These are phyloP conservation scores for Microthlaspi erraticum DNA, from an alignment of 345 rosid species.

Conservation along the genomic window DNA sequence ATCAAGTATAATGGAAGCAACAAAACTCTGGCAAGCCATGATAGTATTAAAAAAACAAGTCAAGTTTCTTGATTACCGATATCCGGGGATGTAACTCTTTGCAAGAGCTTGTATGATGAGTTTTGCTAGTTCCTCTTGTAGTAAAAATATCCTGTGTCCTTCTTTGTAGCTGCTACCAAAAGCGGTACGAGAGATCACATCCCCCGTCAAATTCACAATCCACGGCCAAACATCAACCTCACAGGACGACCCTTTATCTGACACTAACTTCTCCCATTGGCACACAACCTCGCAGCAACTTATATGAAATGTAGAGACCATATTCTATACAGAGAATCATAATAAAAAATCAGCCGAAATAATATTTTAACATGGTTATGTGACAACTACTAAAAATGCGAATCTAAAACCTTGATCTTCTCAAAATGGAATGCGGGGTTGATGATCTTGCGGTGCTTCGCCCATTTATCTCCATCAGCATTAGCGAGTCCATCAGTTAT, in stretches of 20 bases:
- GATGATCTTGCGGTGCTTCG: conserved; percentile 48
- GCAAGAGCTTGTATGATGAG: conserved; percentile 24
- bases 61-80: conserved; percentile 30
- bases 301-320: conserved; percentile 42
- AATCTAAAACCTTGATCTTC: conserved; percentile 46
- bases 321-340: conserved; percentile 15
- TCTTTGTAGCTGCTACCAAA: conserved; percentile 53
- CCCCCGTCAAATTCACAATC: conserved; percentile 44
- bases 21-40: neutral
- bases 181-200: conserved; percentile 54
- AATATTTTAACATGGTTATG: neutral
- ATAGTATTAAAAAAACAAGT: conserved; percentile 19
- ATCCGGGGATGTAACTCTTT: conserved; percentile 45
- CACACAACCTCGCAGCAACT: conserved; percentile 41
- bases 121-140: conserved; percentile 40
- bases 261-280: conserved; percentile 42
- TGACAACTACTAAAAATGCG: neutral
- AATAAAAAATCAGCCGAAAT: conserved; percentile 2
- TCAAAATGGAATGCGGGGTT: conserved; percentile 53
- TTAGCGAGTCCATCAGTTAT: conserved; percentile 42
- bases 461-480: conserved; percentile 53
- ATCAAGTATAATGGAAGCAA: conserved; percentile 8
- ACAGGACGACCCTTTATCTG: conserved; percentile 26
- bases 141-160: conserved; percentile 48
- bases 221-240: conserved; percentile 53